A percentile compares a stretch with the other conserved stretches of the same genome.
These are phyloP conservation scores for Trametes cinnabarina DNA, from an alignment of 768 basidiomycete species.

Conservation along the genomic window DNA sequence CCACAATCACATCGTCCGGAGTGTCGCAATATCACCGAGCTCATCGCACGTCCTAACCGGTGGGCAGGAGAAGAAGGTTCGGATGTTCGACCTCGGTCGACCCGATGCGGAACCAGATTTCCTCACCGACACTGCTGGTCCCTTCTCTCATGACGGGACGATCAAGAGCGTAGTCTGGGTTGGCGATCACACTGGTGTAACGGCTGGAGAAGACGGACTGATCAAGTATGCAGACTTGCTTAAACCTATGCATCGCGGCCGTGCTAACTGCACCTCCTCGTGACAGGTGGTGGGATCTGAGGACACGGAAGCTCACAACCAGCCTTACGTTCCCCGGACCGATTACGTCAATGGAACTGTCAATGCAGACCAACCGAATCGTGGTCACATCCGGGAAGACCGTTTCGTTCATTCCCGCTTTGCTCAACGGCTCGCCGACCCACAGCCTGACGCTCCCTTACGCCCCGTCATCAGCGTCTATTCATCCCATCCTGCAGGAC, in stretches of 20 bases:
- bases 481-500: slow-evolving; percentile 86
- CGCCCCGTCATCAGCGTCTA: slow-evolving; percentile 88
- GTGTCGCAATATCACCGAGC: slow-evolving; percentile 79
- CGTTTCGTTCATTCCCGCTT: slow-evolving; percentile 85
- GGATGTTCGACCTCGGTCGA: slow-evolving; percentile 85
- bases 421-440: slow-evolving; percentile 59
- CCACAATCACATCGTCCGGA: slow-evolving; percentile 97
- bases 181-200: slow-evolving; percentile 81
- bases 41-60: slow-evolving; percentile 77
- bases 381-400: slow-evolving; percentile 91
- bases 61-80: slow-evolving; percentile 96
- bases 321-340: slow-evolving; percentile 71
- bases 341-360: slow-evolving; percentile 94
- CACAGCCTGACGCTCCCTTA: slow-evolving; percentile 82
- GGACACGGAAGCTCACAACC: slow-evolving; percentile 70
- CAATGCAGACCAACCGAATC: slow-evolving; percentile 73
- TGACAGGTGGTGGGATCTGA: slow-evolving; percentile 93
- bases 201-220: slow-evolving; percentile 87
- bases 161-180: slow-evolving; percentile 95
- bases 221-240: slow-evolving; percentile 63
- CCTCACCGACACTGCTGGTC: slow-evolving; percentile 56
- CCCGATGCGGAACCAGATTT: slow-evolving; percentile 88
- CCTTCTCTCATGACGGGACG: slow-evolving; percentile 78
- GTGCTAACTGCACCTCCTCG: neutral
- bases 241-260: neutral